Conservation (phyloP, 1,139 yeast genomes). For the Nakaseomyces nivariensis region DNA sequence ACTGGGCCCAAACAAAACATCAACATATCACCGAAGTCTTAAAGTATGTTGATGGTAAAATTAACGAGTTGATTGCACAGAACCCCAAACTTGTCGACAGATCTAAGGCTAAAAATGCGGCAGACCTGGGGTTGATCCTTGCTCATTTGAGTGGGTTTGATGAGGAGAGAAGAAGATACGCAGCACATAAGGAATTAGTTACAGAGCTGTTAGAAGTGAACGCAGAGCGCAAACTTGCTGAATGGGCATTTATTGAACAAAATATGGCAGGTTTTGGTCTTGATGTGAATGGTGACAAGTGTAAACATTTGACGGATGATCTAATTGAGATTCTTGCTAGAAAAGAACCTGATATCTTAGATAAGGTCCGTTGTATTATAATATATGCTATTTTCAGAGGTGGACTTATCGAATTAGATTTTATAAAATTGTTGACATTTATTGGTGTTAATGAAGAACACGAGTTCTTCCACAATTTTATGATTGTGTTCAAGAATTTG, state of each 20-base stretch:
- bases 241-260: conserved; percentile 64
- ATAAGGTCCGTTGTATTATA: conserved; percentile 68
- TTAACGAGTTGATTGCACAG: conserved; percentile 59
- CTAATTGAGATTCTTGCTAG: conserved; percentile 51
- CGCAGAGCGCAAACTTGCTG: conserved; percentile 46
- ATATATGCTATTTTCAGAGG: conserved; percentile 76
- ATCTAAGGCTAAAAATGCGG: conserved; percentile 47
- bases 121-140: conserved; percentile 55
- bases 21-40: conserved; percentile 70
- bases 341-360: conserved; percentile 42
- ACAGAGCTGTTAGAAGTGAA: conserved; percentile 49
- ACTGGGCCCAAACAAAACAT: conserved; percentile 68
- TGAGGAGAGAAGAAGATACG: conserved; percentile 51
- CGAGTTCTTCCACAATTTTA: conserved; percentile 40
- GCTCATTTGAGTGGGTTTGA: conserved; percentile 63
- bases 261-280: conserved; percentile 66
- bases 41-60: conserved; percentile 49
- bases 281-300: conserved; percentile 58
- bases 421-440: conserved; percentile 58
- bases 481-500: conserved; percentile 54
- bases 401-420: conserved; percentile 70
- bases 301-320: conserved; percentile 56
- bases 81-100: conserved; percentile 64
- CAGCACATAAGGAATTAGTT: conserved; percentile 49
- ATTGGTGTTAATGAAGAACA: conserved; percentile 47